Evolutionary conservation across 768 basidiomycete genomes (phyloP).

Genomic region (Amanita pallidorosea): DNA sequence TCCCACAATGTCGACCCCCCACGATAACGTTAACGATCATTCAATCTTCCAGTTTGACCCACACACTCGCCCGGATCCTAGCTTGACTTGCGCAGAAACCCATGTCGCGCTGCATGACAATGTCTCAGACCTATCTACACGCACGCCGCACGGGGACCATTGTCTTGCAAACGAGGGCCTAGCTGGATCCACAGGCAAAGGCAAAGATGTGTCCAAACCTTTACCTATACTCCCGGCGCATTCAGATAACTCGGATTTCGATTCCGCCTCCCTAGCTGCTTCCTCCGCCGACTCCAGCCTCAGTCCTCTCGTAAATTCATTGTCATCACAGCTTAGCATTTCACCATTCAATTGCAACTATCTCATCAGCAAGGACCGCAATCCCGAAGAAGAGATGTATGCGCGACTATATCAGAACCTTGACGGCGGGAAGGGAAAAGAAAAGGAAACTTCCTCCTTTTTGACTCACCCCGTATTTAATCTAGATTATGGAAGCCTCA

Average conservation of each 20-base stretch:
- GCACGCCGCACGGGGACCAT: constrained; percentile 20
- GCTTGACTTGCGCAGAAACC: constrained; percentile 1
- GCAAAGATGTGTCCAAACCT: constrained; percentile 45
- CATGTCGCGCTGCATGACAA: constrained; percentile 6
- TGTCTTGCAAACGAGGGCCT: constrained; percentile 18
- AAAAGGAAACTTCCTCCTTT: constrained; percentile 49
- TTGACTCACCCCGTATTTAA: constrained; percentile 59
- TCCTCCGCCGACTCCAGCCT: constrained; percentile 4
- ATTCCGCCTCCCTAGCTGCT: neutral
- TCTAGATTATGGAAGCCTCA: constrained; percentile 29
- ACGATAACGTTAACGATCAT: constrained; percentile 46
- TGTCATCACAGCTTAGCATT: constrained; percentile 12
- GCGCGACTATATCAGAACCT: constrained; percentile 7
- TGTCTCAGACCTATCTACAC: constrained; percentile 8
- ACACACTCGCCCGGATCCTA: constrained; percentile 20
- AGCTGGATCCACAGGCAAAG: constrained; percentile 27
- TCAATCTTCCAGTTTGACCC: constrained; percentile 40
- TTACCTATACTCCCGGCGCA: constrained; percentile 26
- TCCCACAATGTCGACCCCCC: constrained; percentile 19
- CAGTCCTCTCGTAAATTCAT: constrained; percentile 11
- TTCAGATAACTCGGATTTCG: neutral
- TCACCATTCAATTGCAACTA: constrained; percentile 10
- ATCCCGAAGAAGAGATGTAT: neutral
- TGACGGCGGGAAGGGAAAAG: constrained; percentile 40
- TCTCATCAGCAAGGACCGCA: neutral